A percentile compares a stretch with the other conserved stretches of the same genome.
These are phyloP conservation scores for Russula lepida DNA, from an alignment of 768 basidiomycete genomes.

Conservation along the genomic window DNA sequence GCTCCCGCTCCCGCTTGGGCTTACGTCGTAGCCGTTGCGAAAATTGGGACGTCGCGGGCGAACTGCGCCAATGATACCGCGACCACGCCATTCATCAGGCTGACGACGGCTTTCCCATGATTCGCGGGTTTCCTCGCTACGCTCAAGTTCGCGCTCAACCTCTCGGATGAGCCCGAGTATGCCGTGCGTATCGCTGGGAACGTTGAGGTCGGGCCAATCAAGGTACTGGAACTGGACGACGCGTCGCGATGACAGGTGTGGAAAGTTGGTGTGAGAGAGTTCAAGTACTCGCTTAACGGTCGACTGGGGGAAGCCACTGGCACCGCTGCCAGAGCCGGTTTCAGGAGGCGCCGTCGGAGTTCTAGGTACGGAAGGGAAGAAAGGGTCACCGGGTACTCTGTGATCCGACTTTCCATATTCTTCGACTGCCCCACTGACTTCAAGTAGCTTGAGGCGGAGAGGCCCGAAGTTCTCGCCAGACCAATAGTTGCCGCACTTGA, in stretches of 20 bases:
- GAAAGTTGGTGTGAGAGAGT: slow-evolving; percentile 54
- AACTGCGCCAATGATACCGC: slow-evolving; percentile 8
- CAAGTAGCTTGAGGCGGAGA: slow-evolving; percentile 48
- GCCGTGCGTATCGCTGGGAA: slow-evolving; percentile 74
- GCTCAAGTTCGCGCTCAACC: slow-evolving; percentile 39
- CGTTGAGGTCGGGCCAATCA: slow-evolving; percentile 95
- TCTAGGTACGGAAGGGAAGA: slow-evolving; percentile 28
- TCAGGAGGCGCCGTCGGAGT: not conserved
- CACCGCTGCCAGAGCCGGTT: not conserved
- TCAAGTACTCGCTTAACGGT: slow-evolving; percentile 58
- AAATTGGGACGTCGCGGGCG: slow-evolving; percentile 2
- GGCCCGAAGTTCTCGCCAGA: slow-evolving; percentile 59
- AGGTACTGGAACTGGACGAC: slow-evolving; percentile 88
- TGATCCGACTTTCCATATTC: slow-evolving; percentile 24
- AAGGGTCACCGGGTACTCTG: slow-evolving; percentile 21
- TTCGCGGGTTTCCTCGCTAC: slow-evolving; percentile 20
- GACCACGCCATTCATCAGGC: slow-evolving; percentile 22
- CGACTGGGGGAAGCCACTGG: slow-evolving; percentile 24
- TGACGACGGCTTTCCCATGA: slow-evolving; percentile 23
- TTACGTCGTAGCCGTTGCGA: slow-evolving; percentile 12
- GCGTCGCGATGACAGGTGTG: slow-evolving; percentile 49
- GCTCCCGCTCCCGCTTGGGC: slow-evolving; percentile 15
- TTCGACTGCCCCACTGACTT: slow-evolving; percentile 40
- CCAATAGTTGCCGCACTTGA: slow-evolving; percentile 95
- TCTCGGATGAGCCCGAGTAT: slow-evolving; percentile 66